Evolutionary conservation across 2,329 filamentous ascomycete species (phyloP).

Genomic region (Sclerotinia minor): DNA sequence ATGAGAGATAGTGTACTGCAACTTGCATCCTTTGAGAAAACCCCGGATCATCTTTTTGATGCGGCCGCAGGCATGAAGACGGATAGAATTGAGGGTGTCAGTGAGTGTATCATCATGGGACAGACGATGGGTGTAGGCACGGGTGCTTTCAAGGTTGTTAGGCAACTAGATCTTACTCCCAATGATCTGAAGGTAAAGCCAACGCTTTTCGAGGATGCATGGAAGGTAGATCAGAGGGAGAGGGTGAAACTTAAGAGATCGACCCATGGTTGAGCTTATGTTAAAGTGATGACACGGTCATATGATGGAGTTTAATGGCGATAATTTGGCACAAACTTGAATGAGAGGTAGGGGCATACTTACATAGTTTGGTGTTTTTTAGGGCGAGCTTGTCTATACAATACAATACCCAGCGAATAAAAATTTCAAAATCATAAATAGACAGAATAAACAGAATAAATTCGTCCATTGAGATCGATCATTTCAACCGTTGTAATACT

Average conservation of each 20-base stretch:
- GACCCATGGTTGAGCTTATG: not conserved
- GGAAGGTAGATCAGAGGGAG: constrained; percentile 46
- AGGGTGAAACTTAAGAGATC: constrained; percentile 32
- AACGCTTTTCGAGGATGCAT: constrained; percentile 71
- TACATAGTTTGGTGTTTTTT: constrained; percentile 14
- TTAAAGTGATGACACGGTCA: constrained; percentile 5
- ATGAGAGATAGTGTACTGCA: constrained; percentile 94
- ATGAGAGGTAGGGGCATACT: not conserved
- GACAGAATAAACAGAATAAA: not conserved
- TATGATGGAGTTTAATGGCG: constrained; percentile 13
- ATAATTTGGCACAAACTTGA: constrained; percentile 9
- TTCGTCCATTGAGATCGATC: not conserved
- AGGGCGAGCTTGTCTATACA: constrained; percentile 9
- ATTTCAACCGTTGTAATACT: not conserved
- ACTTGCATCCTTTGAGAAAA: constrained; percentile 96
- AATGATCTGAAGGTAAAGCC: constrained; percentile 51
- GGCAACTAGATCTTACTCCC: constrained; percentile 67
- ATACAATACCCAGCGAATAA: constrained; percentile 26
- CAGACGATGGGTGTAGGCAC: constrained; percentile 92
- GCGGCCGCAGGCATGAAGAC: constrained; percentile 89
- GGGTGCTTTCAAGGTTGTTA: constrained; percentile 85
- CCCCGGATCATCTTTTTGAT: constrained; percentile 94
- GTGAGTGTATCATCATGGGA: constrained; percentile 97
- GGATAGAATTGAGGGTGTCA: constrained; percentile 89
- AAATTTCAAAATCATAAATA: constrained; percentile 27